phyloP scores from a whole-genome alignment of 345 rosid species.

The Barbarea vulgaris region DNA sequence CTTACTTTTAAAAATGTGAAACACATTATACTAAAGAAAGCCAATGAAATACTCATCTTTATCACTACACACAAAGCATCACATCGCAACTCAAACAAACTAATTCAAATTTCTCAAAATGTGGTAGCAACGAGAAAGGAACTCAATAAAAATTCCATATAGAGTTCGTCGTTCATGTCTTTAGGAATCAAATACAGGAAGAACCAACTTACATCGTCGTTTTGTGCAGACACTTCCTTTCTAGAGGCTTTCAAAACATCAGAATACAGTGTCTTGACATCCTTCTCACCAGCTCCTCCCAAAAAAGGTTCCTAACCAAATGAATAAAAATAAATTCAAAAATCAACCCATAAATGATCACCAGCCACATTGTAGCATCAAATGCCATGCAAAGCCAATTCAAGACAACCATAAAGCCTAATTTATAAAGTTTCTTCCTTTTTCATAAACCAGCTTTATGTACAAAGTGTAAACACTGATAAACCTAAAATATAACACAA shows the following conservation, averaged over 20 bases:
- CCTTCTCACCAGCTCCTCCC: conserved; percentile 40
- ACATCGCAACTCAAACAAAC: conserved; percentile 1
- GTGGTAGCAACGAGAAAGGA: not conserved
- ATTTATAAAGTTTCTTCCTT: not conserved
- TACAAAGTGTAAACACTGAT: conserved; percentile 23
- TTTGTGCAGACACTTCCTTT: conserved; percentile 37
- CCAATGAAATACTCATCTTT: not conserved
- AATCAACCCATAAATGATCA: not conserved
- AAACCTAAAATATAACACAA: not conserved
- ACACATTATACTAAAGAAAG: not conserved
- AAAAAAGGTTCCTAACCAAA: conserved; percentile 47
- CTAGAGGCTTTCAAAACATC: conserved; percentile 56
- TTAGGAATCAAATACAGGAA: not conserved
- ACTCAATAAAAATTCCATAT: not conserved
- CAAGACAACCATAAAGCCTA: not conserved
- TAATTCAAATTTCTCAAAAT: not conserved
- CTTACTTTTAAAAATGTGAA: not conserved
- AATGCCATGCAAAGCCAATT: not conserved
- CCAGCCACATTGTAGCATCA: not conserved
- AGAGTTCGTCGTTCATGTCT: not conserved
- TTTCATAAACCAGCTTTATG: conserved; percentile 4
- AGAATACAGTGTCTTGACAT: conserved; percentile 55
- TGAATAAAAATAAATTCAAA: conserved; percentile 16
- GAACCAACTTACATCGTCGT: conserved; percentile 44
- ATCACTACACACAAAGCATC: not conserved